Evolutionary conservation across 129 eudicot species (phyloP), one percentile per base, ranked within the genome.

Genomic region (Gnaphalium uliginosum): DNA sequence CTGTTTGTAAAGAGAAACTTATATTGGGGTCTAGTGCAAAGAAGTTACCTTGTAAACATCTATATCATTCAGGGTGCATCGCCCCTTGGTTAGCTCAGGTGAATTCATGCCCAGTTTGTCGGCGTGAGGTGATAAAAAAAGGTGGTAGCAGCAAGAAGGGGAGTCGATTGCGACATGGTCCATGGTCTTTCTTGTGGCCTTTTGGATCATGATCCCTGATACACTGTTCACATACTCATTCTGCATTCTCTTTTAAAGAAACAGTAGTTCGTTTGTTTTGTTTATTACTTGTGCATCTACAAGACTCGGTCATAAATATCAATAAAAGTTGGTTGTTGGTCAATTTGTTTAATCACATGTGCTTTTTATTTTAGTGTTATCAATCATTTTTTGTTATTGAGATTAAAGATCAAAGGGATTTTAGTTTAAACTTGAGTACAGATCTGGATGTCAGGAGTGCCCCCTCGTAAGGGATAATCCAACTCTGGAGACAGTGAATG

Each of bases 171-270:
- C 76, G 86, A 60, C 69, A 84, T 68, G 68, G 79, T 41, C 29
- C 88, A 58, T 87, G 88, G 89, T 90, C 92, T 68, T 87, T 77
- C 82, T 81, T 87, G 84, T 87, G 96, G 96, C 90, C 96, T 58
- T 80, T 80, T 29, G 64, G 83, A 43, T 80, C 79, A 68, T 75
- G 50, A 67, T 73, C 51, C 37, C 19, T 1, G 53, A 19, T 25
- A 41, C 61, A 10, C 17, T 19, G 70, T 19, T 2, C 68, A 54
- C 25, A 73, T 53, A 51, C 74, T 68, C 57, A 33, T 26, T 70
- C 66, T 71, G 71, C 33, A 22, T 71, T 35, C 8, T 13, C 54
- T 62, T 71, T 74, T 50, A 11, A 62, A 60, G 66, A 65, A 71
- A 60, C 23, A 60, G 76, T 70, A 78, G 77, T 46, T 78, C 43